Percentiles rank a stretch among this genome's conserved stretches.
Conservation (phyloP, 345 rosid genomes). For the Eucalyptus tenuipes region DNA sequence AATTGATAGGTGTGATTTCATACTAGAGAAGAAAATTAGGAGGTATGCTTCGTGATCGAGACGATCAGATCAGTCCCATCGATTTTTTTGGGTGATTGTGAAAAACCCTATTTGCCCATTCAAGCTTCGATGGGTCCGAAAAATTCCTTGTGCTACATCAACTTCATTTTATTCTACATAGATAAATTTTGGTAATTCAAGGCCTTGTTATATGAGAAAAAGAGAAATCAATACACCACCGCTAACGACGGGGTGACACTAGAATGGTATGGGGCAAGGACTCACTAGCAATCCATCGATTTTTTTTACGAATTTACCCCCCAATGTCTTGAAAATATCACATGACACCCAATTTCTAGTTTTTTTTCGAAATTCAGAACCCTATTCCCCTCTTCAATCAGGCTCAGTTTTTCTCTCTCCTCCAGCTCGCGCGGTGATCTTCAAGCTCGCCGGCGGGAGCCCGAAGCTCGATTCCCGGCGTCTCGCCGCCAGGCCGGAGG, state of each 20-base stretch:
- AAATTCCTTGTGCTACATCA: background rate
- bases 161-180: background rate
- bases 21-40: rapidly evolving
- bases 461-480: background rate
- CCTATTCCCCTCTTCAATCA: background rate
- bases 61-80: rapidly evolving
- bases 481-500: background rate
- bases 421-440: background rate
- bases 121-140: rapidly evolving
- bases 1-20: rapidly evolving
- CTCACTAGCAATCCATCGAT: background rate
- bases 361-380: background rate
- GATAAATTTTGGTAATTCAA: background rate
- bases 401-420: background rate
- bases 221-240: background rate
- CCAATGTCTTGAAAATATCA: background rate
- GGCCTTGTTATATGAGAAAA: background rate
- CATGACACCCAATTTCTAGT: background rate
- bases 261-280: background rate
- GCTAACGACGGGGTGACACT: background rate
- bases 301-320: background rate
- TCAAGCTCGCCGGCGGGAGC: background rate
- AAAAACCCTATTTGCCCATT: rapidly evolving
- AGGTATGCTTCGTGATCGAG: rapidly evolving
- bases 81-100: rapidly evolving